A percentile compares a stretch with the other conserved stretches of the same genome.
Conservation (phyloP, 2,329 filamentous ascomycete genomes). For the Dactylellina leptospora region DNA sequence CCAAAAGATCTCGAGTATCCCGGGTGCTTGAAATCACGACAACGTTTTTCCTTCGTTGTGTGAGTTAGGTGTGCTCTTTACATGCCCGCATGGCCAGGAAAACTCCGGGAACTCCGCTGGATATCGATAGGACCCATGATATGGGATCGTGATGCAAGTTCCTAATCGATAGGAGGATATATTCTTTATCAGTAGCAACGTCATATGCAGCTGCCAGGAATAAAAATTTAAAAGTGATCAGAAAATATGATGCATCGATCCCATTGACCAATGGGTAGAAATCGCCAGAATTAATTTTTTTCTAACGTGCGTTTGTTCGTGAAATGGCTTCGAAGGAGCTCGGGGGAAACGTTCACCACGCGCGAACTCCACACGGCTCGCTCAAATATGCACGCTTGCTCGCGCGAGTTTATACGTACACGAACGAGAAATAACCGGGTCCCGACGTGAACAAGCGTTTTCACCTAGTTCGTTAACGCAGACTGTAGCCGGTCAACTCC, state of each 20-base stretch:
- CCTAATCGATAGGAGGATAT: slow-evolving; percentile 33
- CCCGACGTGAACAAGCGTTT: no score
- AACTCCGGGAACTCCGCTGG: slow-evolving; percentile 48
- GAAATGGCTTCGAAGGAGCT: slow-evolving; percentile 42
- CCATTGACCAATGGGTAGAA: slow-evolving; percentile 25
- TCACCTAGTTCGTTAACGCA: no score
- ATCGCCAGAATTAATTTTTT: neutral
- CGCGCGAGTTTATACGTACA: slow-evolving; percentile 1
- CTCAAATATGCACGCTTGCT: slow-evolving; percentile 18
- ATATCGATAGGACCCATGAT: slow-evolving; percentile 36
- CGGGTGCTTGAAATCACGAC: neutral
- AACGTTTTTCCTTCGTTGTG: neutral
- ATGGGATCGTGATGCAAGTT: slow-evolving; percentile 26
- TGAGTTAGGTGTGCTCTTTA: neutral
- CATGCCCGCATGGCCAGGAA: slow-evolving; percentile 11
- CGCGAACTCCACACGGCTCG: slow-evolving; percentile 31
- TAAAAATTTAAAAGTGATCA: slow-evolving; percentile 2
- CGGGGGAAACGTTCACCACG: slow-evolving; percentile 27
- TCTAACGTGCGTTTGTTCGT: neutral
- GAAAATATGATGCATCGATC: slow-evolving; percentile 3
- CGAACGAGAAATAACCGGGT: slow-evolving; percentile 47
- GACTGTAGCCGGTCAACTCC: slow-evolving; percentile 1
- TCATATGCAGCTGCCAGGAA: slow-evolving; percentile 11
- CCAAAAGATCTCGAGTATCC: neutral
- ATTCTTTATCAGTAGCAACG: slow-evolving; percentile 22